Evolutionary conservation across 208 protist species (phyloP).

Genomic region (Leishmania tarentolae): DNA sequence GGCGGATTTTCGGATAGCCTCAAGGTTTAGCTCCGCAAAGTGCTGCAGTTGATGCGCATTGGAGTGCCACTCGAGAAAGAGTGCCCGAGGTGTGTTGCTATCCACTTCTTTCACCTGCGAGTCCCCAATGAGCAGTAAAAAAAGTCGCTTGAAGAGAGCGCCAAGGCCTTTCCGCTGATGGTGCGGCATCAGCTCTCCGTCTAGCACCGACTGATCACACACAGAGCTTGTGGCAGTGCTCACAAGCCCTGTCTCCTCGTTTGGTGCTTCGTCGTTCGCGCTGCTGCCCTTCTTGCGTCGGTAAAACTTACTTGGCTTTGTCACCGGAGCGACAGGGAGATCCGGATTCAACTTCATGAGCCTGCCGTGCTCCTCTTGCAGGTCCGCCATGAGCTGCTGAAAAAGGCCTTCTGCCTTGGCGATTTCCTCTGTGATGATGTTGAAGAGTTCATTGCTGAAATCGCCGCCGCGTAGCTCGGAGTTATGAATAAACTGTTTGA

Average conservation of each 20-base stretch:
- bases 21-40: conserved; percentile 90
- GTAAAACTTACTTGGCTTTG: conserved; percentile 51
- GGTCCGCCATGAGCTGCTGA: conserved; percentile 73
- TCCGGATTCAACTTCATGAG: conserved; percentile 70
- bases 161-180: conserved; percentile 28
- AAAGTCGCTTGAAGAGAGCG: conserved; percentile 57
- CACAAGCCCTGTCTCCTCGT: conserved; percentile 40
- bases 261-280: conserved; percentile 19
- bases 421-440: conserved; percentile 73
- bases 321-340: conserved; percentile 34
- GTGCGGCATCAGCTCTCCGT: conserved; percentile 22
- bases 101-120: conserved; percentile 59
- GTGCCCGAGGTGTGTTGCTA: conserved; percentile 67
- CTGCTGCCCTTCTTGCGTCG: conserved; percentile 41
- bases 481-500: conserved; percentile 84
- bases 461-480: conserved; percentile 68
- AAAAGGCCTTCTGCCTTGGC: conserved; percentile 73
- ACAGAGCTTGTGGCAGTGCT: conserved; percentile 33
- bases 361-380: conserved; percentile 69
- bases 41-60: conserved; percentile 89
- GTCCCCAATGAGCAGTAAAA: conserved; percentile 84
- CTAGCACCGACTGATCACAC: conserved; percentile 37
- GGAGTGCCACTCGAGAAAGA: conserved; percentile 89
- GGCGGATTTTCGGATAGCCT: conserved; percentile 83
- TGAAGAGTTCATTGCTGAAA: conserved; percentile 82